phyloP scores from a whole-genome alignment of 2,329 filamentous ascomycete species.

The Lojkania enalia region DNA sequence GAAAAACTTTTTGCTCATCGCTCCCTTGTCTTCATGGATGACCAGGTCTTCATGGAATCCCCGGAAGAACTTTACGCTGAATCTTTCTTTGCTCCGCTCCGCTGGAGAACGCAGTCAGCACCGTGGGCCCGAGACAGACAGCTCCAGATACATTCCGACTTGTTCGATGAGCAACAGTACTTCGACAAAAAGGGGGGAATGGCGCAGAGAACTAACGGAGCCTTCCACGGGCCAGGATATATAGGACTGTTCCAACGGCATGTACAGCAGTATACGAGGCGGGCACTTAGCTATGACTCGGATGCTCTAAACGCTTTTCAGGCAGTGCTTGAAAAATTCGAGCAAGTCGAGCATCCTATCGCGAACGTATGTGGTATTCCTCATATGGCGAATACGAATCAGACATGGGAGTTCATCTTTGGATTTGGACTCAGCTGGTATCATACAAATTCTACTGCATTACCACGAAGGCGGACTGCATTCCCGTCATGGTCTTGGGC shows the following conservation, averaged over 20 bases:
- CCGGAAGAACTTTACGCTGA: neutral
- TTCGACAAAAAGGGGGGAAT: neutral
- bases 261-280: slow-evolving; percentile 1
- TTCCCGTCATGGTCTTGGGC: slow-evolving; percentile 2
- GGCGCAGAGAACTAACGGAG: no score
- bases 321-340: slow-evolving; percentile 1
- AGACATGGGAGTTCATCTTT: neutral
- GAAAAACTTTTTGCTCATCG: neutral
- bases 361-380: neutral
- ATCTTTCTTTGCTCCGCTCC: neutral
- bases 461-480: neutral
- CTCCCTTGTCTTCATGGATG: neutral
- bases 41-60: slow-evolving; percentile 2
- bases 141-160: neutral
- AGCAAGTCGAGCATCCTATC: neutral
- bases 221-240: no score
- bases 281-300: neutral
- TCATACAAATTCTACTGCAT: neutral
- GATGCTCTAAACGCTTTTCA: slow-evolving; percentile 1
- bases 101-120: neutral
- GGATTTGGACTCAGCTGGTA: slow-evolving; percentile 1
- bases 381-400: neutral
- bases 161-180: neutral
- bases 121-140: neutral
- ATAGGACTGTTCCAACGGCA: neutral